phyloP scores from a whole-genome alignment of 2,329 filamentous ascomycete species.

The Gaeumannomyces sp. region DNA sequence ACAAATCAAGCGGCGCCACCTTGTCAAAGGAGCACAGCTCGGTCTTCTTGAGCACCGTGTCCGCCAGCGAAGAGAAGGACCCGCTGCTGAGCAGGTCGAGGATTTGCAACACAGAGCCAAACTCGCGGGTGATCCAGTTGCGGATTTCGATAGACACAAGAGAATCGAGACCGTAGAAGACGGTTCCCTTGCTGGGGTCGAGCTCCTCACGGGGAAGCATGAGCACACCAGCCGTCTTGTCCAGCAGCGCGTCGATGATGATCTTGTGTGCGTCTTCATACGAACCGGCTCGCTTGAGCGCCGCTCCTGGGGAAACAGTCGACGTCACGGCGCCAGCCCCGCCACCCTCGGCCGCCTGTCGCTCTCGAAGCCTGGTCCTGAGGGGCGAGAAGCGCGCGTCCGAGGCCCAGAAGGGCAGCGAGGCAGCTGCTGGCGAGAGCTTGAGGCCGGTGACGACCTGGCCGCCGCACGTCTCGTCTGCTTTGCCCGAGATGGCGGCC shows the following conservation, averaged over 20 bases:
- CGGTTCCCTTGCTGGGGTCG: constrained; percentile 13
- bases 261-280: constrained; percentile 12
- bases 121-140: constrained; percentile 16
- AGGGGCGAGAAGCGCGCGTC: constrained; percentile 11
- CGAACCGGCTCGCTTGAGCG: constrained; percentile 9
- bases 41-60: constrained; percentile 13
- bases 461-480: constrained; percentile 11
- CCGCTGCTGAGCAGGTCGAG: constrained; percentile 15
- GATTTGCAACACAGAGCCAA: constrained; percentile 14
- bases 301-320: constrained; percentile 11
- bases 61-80: constrained; percentile 12
- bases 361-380: neutral
- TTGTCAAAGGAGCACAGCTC: constrained; percentile 15
- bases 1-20: neutral
- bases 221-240: constrained; percentile 13
- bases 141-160: constrained; percentile 16
- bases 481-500: constrained; percentile 11
- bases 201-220: constrained; percentile 14
- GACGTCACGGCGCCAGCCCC: neutral
- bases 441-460: constrained; percentile 15
- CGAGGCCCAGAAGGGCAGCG: constrained; percentile 11
- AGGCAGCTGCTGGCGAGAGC: constrained; percentile 5
- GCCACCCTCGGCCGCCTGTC: neutral
- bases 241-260: constrained; percentile 12
- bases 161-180: constrained; percentile 15